phyloP scores from a whole-genome alignment of 768 basidiomycete genomes.

The Kwoniella shandongensis region DNA sequence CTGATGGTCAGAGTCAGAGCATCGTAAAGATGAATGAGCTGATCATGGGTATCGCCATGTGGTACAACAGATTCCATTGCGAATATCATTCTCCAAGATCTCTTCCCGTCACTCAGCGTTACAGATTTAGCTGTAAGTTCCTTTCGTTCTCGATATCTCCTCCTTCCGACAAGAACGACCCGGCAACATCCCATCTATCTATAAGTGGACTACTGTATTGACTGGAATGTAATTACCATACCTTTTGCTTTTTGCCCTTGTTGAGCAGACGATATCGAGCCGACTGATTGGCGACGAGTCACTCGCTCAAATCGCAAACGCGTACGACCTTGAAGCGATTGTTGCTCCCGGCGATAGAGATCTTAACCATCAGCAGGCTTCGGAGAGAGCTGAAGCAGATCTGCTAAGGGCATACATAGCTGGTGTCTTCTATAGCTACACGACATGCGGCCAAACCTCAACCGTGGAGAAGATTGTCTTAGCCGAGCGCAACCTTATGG shows the following conservation, averaged over 20 bases:
- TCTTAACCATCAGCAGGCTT: too few relatives aligned
- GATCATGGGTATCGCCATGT: too few relatives aligned
- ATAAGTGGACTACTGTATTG: too few relatives aligned
- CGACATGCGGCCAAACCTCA: too few relatives aligned
- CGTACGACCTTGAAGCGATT: slow-evolving; percentile 38
- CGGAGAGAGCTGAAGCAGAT: slow-evolving; percentile 29
- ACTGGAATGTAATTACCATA: too few relatives aligned
- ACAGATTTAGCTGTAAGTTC: slow-evolving; percentile 35
- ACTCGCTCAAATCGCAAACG: slow-evolving; percentile 31
- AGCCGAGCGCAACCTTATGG: too few relatives aligned
- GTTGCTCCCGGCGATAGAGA: too few relatives aligned
- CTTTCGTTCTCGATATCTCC: background rate
- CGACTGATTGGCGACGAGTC: slow-evolving; percentile 30
- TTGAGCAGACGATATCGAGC: slow-evolving; percentile 31
- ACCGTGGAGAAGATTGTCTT: too few relatives aligned
- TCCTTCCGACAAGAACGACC: background rate
- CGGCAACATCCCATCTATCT: too few relatives aligned
- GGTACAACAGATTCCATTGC: slow-evolving; percentile 24
- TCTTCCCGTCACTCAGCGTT: slow-evolving; percentile 32
- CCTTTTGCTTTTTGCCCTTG: too few relatives aligned
- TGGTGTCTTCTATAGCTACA: slow-evolving; percentile 35
- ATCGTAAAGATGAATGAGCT: too few relatives aligned
- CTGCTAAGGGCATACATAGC: slow-evolving; percentile 42
- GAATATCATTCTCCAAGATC: slow-evolving; percentile 31
- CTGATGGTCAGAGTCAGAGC: too few relatives aligned